A percentile compares a stretch with the other conserved stretches of the same genome.
phyloP scores from a whole-genome alignment of 169 alveolate species.

The Babesia bigemina region DNA sequence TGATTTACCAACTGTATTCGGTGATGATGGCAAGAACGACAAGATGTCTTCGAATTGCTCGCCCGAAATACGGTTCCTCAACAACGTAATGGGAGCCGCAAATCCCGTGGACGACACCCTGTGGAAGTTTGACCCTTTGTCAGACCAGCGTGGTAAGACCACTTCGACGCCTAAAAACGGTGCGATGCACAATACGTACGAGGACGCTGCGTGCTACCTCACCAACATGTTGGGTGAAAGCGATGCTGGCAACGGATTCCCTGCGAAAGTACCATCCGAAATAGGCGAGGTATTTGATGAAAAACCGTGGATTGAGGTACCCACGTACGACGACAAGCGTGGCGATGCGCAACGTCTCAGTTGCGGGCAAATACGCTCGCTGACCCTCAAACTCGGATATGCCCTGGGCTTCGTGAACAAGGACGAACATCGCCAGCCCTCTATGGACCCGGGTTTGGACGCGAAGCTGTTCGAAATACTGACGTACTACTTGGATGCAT shows the following conservation, averaged over 20 bases:
- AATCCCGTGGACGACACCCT: not conserved
- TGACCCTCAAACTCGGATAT: constrained; percentile 4
- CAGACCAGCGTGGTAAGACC: not conserved
- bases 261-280: not conserved
- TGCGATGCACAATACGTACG: not conserved
- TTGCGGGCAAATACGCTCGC: not conserved
- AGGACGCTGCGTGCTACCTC: not conserved
- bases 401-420: constrained; percentile 2
- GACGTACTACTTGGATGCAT: constrained; percentile 15
- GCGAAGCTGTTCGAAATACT: not conserved
- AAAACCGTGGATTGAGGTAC: not conserved
- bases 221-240: not conserved
- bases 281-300: no score
- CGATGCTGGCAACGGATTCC: not conserved
- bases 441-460: not conserved
- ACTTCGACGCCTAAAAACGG: not conserved
- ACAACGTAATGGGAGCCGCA: not conserved
- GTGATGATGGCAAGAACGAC: not conserved
- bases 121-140: not conserved
- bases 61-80: constrained; percentile 1
- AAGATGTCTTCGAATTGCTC: not conserved
- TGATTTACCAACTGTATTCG: not conserved
- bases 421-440: not conserved
- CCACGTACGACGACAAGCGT: not conserved
- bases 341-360: not conserved